Evolutionary conservation across 1,284 basidiomycete species (phyloP).

Genomic region (Irpex rosettiformis): DNA sequence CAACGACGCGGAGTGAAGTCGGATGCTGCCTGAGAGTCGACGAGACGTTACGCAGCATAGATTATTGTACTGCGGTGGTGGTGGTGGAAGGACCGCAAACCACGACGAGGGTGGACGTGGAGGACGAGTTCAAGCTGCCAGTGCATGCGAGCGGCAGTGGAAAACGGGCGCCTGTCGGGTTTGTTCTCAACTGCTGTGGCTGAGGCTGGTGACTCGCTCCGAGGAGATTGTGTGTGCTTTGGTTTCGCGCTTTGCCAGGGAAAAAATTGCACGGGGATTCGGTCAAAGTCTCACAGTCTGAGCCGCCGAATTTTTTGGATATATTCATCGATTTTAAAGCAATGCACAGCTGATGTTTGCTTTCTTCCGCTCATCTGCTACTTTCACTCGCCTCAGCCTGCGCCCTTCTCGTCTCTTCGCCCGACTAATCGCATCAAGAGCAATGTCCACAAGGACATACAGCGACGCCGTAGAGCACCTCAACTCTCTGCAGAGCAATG

Average conservation of each 20-base stretch:
- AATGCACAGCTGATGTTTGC: conserved; percentile 1
- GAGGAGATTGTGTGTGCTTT: background rate
- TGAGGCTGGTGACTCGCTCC: background rate
- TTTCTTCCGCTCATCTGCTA: background rate
- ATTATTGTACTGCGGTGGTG: background rate
- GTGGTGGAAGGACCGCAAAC: background rate
- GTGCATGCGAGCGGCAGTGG: too few relatives aligned
- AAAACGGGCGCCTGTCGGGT: background rate
- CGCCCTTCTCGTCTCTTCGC: background rate
- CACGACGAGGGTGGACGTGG: background rate
- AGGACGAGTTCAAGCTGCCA: background rate
- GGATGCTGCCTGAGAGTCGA: conserved; percentile 7
- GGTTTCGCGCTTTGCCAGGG: conserved; percentile 1
- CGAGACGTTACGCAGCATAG: conserved; percentile 21
- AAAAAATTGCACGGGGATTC: background rate
- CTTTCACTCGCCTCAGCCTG: background rate
- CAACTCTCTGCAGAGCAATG: conserved; percentile 94
- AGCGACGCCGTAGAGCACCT: conserved; percentile 83
- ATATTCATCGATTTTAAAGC: conserved; percentile 1
- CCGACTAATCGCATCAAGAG: conserved; percentile 1
- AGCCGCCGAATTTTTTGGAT: background rate
- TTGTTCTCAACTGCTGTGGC: too few relatives aligned
- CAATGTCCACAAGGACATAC: conserved; percentile 50
- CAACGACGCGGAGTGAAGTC: background rate
- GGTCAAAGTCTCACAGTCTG: background rate